These are phyloP conservation scores for Neolecta irregularis DNA, from an alignment of 1,139 yeast species.

Conservation along the genomic window DNA sequence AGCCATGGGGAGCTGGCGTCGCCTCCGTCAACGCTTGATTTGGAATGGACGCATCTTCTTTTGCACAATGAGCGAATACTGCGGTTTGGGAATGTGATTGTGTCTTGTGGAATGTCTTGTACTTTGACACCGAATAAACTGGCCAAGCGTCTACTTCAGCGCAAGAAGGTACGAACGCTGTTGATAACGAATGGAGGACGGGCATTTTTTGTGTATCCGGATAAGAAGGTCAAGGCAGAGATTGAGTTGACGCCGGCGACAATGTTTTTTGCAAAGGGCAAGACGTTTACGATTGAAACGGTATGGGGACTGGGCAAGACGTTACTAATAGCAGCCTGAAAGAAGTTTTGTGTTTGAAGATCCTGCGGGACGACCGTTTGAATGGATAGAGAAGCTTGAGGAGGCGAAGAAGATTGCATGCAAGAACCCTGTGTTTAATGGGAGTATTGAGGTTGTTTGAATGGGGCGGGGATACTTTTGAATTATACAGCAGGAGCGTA, in stretches of 20 bases:
- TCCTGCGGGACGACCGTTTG: constrained; percentile 7
- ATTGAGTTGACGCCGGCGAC: constrained; percentile 5
- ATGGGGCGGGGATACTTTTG: no score
- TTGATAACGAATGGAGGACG: constrained; percentile 12
- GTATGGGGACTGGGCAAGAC: constrained; percentile 6
- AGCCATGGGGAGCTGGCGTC: constrained; percentile 14
- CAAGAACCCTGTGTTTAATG: no score
- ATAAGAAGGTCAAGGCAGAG: constrained; percentile 5
- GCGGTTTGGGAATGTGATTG: constrained; percentile 10
- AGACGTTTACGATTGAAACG: constrained; percentile 5
- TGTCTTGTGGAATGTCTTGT: constrained; percentile 6
- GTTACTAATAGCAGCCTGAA: constrained; percentile 7
- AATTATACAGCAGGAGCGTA: no score
- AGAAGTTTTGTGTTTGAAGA: constrained; percentile 12
- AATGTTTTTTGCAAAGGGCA: constrained; percentile 1
- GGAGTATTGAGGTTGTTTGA: no score
- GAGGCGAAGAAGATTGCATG: constrained; percentile 7
- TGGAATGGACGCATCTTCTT: constrained; percentile 18
- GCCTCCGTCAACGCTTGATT: constrained; percentile 15
- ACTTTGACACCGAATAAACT: constrained; percentile 2
- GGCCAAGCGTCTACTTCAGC: constrained; percentile 7
- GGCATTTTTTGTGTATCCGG: constrained; percentile 9
- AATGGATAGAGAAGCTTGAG: constrained; percentile 10
- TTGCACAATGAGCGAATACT: constrained; percentile 20
- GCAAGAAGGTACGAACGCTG: constrained; percentile 10